phyloP scores from a whole-genome alignment of 106 monocot species.

The Apostasia shenzhenica region DNA sequence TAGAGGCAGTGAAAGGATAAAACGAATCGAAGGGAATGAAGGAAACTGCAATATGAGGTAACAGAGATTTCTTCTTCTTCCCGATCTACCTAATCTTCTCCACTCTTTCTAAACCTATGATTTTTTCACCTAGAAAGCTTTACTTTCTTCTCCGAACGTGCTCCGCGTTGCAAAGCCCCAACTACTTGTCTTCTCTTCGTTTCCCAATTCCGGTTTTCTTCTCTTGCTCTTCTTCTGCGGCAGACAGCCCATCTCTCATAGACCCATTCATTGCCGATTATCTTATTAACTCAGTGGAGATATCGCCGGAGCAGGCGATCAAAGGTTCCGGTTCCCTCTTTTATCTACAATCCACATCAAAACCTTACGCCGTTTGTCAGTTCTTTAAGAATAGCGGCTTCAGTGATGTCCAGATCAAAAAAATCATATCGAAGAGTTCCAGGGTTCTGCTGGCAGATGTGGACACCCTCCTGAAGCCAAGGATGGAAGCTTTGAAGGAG shows the following conservation, averaged over 20 bases:
- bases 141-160: neutral
- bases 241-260: neutral
- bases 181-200: neutral
- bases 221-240: neutral
- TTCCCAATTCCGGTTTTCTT: neutral
- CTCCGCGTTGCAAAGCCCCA: neutral
- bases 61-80: too few species aligned
- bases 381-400: conserved; percentile 15
- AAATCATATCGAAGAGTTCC: conserved; percentile 1
- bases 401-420: conserved; percentile 8
- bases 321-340: conserved; percentile 6
- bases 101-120: neutral
- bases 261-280: conserved; percentile 6
- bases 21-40: too few species aligned
- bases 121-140: neutral
- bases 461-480: conserved; percentile 5
- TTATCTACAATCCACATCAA: conserved; percentile 8
- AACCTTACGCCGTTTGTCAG: conserved; percentile 7
- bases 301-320: conserved; percentile 9
- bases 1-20: too few species aligned
- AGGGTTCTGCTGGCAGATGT: conserved; percentile 4
- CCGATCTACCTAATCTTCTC: neutral
- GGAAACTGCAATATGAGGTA: too few species aligned
- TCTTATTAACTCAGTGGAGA: conserved; percentile 4
- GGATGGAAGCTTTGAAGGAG: neutral